Evolutionary conservation across 1,139 yeast genomes (phyloP).

Genomic region (Lodderomyces elongisporus): DNA sequence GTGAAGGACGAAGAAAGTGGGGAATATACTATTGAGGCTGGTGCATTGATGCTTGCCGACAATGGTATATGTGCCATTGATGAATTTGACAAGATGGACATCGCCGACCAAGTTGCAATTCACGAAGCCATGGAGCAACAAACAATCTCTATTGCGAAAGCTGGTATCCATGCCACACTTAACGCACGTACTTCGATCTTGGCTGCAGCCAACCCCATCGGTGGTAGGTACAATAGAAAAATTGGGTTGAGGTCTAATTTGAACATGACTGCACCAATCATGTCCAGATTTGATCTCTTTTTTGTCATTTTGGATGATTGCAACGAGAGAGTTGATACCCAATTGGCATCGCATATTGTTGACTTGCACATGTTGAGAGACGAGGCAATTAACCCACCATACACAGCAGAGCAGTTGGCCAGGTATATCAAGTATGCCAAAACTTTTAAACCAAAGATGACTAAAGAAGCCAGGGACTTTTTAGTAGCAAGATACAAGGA

Average conservation of each 20-base stretch:
- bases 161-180: constrained; percentile 95
- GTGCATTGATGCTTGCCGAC: constrained; percentile 97
- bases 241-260: constrained; percentile 79
- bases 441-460: constrained; percentile 88
- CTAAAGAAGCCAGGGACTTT: constrained; percentile 72
- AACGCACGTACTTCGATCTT: constrained; percentile 94
- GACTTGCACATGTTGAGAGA: constrained; percentile 89
- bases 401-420: constrained; percentile 79
- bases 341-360: constrained; percentile 87
- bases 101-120: constrained; percentile 94
- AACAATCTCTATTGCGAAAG: constrained; percentile 95
- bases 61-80: constrained; percentile 98
- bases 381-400: constrained; percentile 87
- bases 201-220: constrained; percentile 97
- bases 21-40: constrained; percentile 96
- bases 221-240: constrained; percentile 90
- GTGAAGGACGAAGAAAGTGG: constrained; percentile 97
- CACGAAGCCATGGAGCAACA: constrained; percentile 99
- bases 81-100: constrained; percentile 97
- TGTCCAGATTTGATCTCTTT: constrained; percentile 96
- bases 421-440: constrained; percentile 89
- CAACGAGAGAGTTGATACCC: constrained; percentile 84
- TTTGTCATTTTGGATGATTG: constrained; percentile 95
- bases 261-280: constrained; percentile 98
- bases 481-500: constrained; percentile 81